Evolutionary conservation across 140 eudicot species (phyloP).

Genomic region (Cichorium intybus): DNA sequence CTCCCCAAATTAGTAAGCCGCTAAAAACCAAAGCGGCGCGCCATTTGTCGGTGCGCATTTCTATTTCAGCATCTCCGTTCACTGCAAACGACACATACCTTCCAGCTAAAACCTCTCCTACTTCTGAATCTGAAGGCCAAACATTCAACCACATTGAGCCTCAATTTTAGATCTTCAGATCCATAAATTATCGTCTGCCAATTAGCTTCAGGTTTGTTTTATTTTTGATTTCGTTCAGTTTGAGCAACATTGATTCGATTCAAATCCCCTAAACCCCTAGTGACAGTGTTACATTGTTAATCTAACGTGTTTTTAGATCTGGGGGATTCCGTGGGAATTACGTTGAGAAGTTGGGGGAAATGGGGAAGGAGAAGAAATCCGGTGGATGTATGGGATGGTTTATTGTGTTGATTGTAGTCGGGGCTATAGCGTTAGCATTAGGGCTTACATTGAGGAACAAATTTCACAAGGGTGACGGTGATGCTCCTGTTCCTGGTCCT

Average conservation of each 20-base stretch:
- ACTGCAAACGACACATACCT: neutral
- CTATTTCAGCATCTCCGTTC: conserved; percentile 10
- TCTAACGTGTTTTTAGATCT: conserved; percentile 12
- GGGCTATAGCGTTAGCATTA: conserved; percentile 47
- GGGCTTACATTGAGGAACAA: conserved; percentile 46
- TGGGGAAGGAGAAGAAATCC: conserved; percentile 47
- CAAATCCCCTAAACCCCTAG: conserved; percentile 1
- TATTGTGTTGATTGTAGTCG: conserved; percentile 48
- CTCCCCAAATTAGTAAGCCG: neutral
- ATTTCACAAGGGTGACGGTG: conserved; percentile 23
- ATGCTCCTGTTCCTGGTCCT: conserved; percentile 66
- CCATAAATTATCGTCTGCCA: conserved; percentile 7
- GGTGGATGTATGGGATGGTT: conserved; percentile 82
- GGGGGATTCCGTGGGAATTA: neutral
- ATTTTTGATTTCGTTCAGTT: neutral
- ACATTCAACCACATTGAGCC: neutral
- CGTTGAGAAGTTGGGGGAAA: conserved; percentile 17
- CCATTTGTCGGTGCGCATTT: conserved; percentile 40
- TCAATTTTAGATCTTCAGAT: conserved; percentile 19
- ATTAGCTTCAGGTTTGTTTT: conserved; percentile 14
- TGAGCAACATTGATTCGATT: neutral
- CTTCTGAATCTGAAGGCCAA: neutral
- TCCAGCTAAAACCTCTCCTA: neutral
- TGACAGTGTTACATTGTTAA: neutral
- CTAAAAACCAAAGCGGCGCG: conserved; percentile 11